These are phyloP conservation scores for Brassica carinata DNA, from an alignment of 345 rosid species.

Conservation along the genomic window DNA sequence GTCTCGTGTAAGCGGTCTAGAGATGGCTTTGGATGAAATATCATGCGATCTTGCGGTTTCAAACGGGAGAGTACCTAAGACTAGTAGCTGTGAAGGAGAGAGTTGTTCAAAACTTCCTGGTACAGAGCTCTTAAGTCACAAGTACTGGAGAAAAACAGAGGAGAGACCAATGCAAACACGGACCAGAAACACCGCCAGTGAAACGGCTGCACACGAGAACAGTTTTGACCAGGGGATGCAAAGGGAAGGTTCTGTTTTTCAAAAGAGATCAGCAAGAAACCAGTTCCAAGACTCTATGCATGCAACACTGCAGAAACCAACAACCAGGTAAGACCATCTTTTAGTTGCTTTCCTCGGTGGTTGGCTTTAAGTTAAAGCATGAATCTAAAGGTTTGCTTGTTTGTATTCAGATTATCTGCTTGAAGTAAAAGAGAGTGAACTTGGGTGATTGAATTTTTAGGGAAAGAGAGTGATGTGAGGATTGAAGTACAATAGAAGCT, in stretches of 20 bases:
- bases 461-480: constrained; percentile 15
- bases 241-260: constrained; percentile 43
- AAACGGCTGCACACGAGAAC: constrained; percentile 32
- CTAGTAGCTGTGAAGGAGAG: constrained; percentile 48
- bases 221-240: constrained; percentile 33
- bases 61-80: constrained; percentile 59
- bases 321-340: constrained; percentile 33
- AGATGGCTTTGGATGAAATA: constrained; percentile 92
- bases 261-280: constrained; percentile 41
- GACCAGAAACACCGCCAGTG: constrained; percentile 31
- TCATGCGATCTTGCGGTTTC: constrained; percentile 78
- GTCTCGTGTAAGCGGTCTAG: constrained; percentile 85
- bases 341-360: not conserved
- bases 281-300: constrained; percentile 38
- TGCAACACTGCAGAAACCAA: constrained; percentile 30
- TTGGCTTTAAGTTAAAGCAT: not conserved
- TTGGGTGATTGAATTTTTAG: not conserved
- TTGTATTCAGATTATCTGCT: constrained; percentile 30
- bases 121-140: constrained; percentile 74
- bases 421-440: constrained; percentile 21
- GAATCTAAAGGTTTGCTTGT: not conserved
- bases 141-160: constrained; percentile 83
- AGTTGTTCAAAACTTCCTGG: constrained; percentile 89
- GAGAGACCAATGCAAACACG: constrained; percentile 31
- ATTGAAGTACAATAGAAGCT: constrained; percentile 21